These are phyloP conservation scores for Zalaria sp. DNA, from an alignment of 2,329 filamentous ascomycete genomes.

Conservation along the genomic window DNA sequence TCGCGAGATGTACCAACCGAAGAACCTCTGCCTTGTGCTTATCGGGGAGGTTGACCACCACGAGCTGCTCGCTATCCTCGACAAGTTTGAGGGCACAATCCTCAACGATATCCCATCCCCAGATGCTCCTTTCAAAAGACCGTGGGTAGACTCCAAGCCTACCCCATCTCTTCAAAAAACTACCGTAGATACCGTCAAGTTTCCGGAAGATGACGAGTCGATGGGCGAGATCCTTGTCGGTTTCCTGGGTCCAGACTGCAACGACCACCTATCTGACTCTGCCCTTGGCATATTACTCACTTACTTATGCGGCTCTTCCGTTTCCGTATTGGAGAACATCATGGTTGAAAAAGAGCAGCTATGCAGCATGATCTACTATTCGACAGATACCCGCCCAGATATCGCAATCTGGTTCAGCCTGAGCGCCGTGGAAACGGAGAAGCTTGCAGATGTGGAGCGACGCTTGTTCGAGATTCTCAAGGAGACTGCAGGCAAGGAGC, in stretches of 20 bases:
- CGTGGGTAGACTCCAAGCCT: constrained; percentile 81
- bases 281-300: constrained; percentile 69
- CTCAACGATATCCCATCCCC: constrained; percentile 65
- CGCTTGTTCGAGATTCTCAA: constrained; percentile 72
- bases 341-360: constrained; percentile 89
- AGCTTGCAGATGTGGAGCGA: constrained; percentile 70
- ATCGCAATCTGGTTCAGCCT: constrained; percentile 76
- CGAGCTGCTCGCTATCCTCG: constrained; percentile 65
- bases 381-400: constrained; percentile 65
- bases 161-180: constrained; percentile 60
- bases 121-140: constrained; percentile 64
- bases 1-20: constrained; percentile 93
- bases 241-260: constrained; percentile 76
- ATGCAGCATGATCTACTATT: constrained; percentile 71
- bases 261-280: constrained; percentile 43
- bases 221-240: constrained; percentile 75
- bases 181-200: constrained; percentile 65
- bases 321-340: constrained; percentile 79
- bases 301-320: constrained; percentile 86
- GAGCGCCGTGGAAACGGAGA: constrained; percentile 74
- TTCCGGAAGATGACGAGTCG: constrained; percentile 93
- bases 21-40: constrained; percentile 81
- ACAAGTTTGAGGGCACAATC: constrained; percentile 79
- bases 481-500: constrained; percentile 62
- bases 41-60: constrained; percentile 83